Evolutionary conservation across 2,329 filamentous ascomycete genomes (phyloP).

Genomic region (Didymosphaeria variabile): DNA sequence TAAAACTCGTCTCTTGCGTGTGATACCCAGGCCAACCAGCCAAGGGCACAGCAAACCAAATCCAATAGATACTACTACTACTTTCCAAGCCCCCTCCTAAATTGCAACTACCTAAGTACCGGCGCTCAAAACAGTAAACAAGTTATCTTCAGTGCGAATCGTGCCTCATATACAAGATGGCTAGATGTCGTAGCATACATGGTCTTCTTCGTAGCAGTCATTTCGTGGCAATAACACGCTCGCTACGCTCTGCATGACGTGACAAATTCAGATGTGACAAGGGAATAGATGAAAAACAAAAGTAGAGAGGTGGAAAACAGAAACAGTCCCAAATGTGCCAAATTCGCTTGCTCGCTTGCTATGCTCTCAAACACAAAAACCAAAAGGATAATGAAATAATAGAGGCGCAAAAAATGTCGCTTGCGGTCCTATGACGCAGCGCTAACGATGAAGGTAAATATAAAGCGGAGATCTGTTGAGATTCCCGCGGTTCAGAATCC

Average conservation of each 20-base stretch:
- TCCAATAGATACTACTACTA: too few species aligned
- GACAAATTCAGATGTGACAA: neutral
- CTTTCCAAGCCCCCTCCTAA: too few species aligned
- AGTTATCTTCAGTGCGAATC: too few species aligned
- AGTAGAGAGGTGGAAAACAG: constrained; percentile 23
- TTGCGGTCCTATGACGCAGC: constrained; percentile 14
- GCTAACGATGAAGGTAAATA: constrained; percentile 10
- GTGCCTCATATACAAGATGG: too few species aligned
- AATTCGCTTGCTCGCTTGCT: constrained; percentile 43
- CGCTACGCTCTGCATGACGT: constrained; percentile 45
- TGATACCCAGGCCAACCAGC: too few species aligned
- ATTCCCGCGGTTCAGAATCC: too few species aligned
- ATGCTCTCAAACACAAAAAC: constrained; percentile 24
- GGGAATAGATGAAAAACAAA: constrained; percentile 22
- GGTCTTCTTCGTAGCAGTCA: neutral
- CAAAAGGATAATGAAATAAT: constrained; percentile 17
- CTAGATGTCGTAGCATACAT: too few species aligned
- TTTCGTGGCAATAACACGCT: constrained; percentile 31
- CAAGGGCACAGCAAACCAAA: too few species aligned
- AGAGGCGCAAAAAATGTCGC: constrained; percentile 22
- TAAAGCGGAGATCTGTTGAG: neutral
- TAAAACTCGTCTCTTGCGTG: too few species aligned
- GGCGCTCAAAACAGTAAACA: too few species aligned
- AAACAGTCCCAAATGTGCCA: constrained; percentile 41
- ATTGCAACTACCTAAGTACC: too few species aligned